Conservation (phyloP, 495 filamentous ascomycete species). For the Bacidia rubella region DNA sequence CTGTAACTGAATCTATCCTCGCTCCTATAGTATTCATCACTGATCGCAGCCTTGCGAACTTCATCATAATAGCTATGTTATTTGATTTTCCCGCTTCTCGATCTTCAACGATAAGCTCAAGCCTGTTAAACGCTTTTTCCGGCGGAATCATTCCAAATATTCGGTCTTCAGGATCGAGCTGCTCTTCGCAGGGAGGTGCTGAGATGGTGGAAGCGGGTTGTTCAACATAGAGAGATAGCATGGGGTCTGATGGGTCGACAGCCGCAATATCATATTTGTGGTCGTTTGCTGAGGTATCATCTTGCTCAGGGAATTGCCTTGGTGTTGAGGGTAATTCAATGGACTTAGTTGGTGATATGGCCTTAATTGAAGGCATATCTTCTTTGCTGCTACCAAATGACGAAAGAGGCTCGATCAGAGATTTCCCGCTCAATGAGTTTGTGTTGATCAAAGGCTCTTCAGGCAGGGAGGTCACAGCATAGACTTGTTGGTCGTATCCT, state of each 20-base stretch:
- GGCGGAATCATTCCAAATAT: slow-evolving; percentile 41
- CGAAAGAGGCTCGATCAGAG: slow-evolving; percentile 18
- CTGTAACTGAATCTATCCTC: slow-evolving; percentile 33
- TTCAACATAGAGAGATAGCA: slow-evolving; percentile 44
- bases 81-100: slow-evolving; percentile 23
- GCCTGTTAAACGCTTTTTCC: slow-evolving; percentile 44
- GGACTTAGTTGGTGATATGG: slow-evolving; percentile 14
- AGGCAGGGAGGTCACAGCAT: slow-evolving; percentile 63
- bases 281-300: slow-evolving; percentile 18
- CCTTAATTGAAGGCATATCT: slow-evolving; percentile 37
- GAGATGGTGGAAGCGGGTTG: slow-evolving; percentile 19
- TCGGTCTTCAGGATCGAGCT: slow-evolving; percentile 14
- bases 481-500: slow-evolving; percentile 59
- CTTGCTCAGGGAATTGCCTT: slow-evolving; percentile 10
- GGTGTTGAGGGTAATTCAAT: slow-evolving; percentile 17
- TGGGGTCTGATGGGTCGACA: slow-evolving; percentile 46
- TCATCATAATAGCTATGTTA: slow-evolving; percentile 22
- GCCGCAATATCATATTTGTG: slow-evolving; percentile 28
- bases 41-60: slow-evolving; percentile 32
- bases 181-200: background rate
- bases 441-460: slow-evolving; percentile 47
- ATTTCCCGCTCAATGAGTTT: slow-evolving; percentile 53
- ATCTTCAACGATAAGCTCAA: slow-evolving; percentile 47
- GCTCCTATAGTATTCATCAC: slow-evolving; percentile 39
- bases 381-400: slow-evolving; percentile 36